Evolutionary conservation across 208 protist genomes (phyloP).

Genomic region (Leishmania arabica): DNA sequence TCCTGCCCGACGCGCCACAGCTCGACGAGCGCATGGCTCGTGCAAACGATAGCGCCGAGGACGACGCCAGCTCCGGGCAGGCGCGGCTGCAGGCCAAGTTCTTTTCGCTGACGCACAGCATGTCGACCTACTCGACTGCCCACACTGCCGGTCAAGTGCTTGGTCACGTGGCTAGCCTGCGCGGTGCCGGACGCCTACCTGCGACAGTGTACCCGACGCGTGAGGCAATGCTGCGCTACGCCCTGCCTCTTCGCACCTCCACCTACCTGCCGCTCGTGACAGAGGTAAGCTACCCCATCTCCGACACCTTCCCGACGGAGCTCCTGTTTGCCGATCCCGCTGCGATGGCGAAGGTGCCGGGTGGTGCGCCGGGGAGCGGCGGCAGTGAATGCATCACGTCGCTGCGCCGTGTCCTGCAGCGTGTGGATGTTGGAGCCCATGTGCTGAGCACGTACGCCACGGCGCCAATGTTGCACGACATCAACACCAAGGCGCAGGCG

Average conservation of each 20-base stretch:
- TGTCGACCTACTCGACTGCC: constrained; percentile 29
- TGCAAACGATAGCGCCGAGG: background rate
- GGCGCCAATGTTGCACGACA: constrained; percentile 53
- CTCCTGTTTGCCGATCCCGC: constrained; percentile 45
- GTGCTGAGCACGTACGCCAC: constrained; percentile 70
- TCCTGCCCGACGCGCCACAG: constrained; percentile 35
- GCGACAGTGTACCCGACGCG: constrained; percentile 51
- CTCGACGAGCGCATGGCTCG: constrained; percentile 1
- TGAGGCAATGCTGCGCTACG: constrained; percentile 85
- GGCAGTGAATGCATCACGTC: background rate
- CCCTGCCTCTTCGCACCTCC: constrained; percentile 55
- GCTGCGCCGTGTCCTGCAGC: constrained; percentile 14
- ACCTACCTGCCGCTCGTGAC: constrained; percentile 73
- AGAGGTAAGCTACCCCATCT: constrained; percentile 64
- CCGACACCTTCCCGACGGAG: constrained; percentile 60
- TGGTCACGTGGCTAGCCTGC: constrained; percentile 69
- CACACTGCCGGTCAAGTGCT: constrained; percentile 60
- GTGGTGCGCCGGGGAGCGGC: background rate
- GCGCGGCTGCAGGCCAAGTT: constrained; percentile 29
- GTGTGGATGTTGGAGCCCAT: constrained; percentile 67
- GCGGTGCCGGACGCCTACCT: constrained; percentile 58
- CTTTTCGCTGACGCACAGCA: constrained; percentile 65
- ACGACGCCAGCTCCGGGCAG: background rate
- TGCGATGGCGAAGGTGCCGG: background rate
- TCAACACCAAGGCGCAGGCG: constrained; percentile 35